A percentile compares a stretch with the other conserved stretches of the same genome.
Conservation (phyloP, 2,329 filamentous ascomycete genomes). For the Colletotrichum orbiculare region DNA sequence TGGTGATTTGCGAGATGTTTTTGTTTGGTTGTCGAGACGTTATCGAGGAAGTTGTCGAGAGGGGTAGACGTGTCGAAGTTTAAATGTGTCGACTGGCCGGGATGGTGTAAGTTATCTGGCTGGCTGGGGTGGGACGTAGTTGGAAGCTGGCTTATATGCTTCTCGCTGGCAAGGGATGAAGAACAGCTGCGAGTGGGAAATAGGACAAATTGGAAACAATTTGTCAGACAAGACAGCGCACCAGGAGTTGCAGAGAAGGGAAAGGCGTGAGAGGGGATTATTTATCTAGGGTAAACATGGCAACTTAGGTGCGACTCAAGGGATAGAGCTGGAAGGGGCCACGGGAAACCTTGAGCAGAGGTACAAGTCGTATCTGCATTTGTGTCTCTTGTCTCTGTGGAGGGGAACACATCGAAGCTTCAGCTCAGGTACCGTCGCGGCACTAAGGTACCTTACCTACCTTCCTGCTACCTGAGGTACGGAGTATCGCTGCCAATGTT, state of each 20-base stretch:
- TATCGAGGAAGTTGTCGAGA: constrained; percentile 15
- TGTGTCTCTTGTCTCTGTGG: neutral
- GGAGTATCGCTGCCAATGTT: neutral
- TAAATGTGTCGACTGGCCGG: constrained; percentile 17
- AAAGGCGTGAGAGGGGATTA: constrained; percentile 25
- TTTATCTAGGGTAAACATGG: constrained; percentile 35
- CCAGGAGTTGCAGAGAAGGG: constrained; percentile 10
- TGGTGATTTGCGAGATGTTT: constrained; percentile 6
- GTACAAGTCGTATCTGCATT: constrained; percentile 35
- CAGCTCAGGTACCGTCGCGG: too few relatives aligned
- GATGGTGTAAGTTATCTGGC: constrained; percentile 14
- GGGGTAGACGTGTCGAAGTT: neutral
- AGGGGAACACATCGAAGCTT: too few relatives aligned
- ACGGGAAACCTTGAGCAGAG: constrained; percentile 29
- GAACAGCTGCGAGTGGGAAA: constrained; percentile 4
- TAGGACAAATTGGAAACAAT: constrained; percentile 22
- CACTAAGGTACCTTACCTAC: too few relatives aligned
- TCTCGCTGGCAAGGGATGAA: constrained; percentile 25
- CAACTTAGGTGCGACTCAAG: constrained; percentile 27
- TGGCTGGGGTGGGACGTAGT: neutral
- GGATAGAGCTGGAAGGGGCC: constrained; percentile 27
- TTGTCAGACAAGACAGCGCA: constrained; percentile 23
- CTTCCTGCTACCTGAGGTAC: too few relatives aligned
- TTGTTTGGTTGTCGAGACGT: neutral
- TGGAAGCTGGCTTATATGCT: constrained; percentile 24